Conservation (phyloP, 257 asterid species). For the Plectranthus barbatus region DNA sequence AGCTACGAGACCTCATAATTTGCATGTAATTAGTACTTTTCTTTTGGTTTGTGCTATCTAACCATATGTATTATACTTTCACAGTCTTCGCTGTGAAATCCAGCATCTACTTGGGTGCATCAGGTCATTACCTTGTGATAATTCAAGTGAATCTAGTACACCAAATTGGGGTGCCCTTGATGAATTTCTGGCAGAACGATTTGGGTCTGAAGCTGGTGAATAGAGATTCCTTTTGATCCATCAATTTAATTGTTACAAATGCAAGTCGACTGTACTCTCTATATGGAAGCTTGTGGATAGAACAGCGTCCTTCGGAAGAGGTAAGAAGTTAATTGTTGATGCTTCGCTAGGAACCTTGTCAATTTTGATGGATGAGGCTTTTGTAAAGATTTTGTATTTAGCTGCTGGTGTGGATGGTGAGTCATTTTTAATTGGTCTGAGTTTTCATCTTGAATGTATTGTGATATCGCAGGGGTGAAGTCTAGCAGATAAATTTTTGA, state of each 20-base stretch:
- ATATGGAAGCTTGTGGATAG: conserved; percentile 12
- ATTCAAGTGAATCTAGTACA: conserved; percentile 41
- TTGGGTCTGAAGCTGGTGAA: conserved; percentile 40
- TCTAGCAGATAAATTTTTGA: conserved; percentile 1
- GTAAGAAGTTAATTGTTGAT: conserved; percentile 16
- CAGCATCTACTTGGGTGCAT: conserved; percentile 84
- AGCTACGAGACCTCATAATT: background rate
- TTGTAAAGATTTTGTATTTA: too few species aligned
- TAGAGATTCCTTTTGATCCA: conserved; percentile 33
- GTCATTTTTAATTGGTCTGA: too few species aligned
- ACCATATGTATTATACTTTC: conserved; percentile 6
- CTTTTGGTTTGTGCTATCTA: background rate
- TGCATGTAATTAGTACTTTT: background rate
- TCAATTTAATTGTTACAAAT: conserved; percentile 17
- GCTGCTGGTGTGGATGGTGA: too few species aligned
- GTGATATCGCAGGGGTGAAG: conserved; percentile 2
- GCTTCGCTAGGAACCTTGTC: too few species aligned
- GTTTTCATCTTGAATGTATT: background rate
- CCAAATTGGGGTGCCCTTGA: conserved; percentile 88
- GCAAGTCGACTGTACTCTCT: conserved; percentile 12
- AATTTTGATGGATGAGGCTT: too few species aligned
- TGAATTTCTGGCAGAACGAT: conserved; percentile 52
- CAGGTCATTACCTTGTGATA: conserved; percentile 80
- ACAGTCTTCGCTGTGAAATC: conserved; percentile 66
- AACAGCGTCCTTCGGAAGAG: conserved; percentile 19